Evolutionary conservation across 148 eudicot species (phyloP).

Genomic region (Persicaria tinctoria): DNA sequence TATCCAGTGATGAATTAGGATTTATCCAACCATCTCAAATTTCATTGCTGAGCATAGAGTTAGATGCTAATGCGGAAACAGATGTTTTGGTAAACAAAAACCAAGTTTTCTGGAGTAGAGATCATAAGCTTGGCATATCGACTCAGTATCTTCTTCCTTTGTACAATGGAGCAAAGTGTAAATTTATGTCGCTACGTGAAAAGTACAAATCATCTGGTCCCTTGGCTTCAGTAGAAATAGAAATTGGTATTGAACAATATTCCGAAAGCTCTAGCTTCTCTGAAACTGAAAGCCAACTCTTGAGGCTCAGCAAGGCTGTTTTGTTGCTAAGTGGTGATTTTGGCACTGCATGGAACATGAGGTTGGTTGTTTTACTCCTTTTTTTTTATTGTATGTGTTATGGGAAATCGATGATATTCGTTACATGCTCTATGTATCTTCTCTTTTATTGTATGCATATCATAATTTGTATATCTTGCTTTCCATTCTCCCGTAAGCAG

Average conservation of each 20-base stretch:
- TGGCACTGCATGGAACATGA: conserved; percentile 91
- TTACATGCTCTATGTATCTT: not conserved
- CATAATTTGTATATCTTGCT: not conserved
- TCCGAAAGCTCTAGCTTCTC: conserved; percentile 16
- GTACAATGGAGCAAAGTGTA: conserved; percentile 56
- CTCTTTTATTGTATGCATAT: not conserved
- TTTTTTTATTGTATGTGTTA: not conserved
- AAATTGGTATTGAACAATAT: conserved; percentile 10
- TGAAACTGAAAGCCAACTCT: conserved; percentile 42
- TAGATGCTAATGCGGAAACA: conserved; percentile 15
- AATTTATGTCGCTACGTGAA: conserved; percentile 43
- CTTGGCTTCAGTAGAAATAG: conserved; percentile 13
- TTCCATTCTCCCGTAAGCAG: too few relatives aligned
- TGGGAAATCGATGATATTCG: not conserved
- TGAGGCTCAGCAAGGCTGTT: conserved; percentile 79
- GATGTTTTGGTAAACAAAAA: conserved; percentile 16
- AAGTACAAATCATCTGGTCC: conserved; percentile 28
- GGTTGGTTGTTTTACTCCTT: conserved; percentile 29
- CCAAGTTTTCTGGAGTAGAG: conserved; percentile 55
- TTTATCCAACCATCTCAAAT: conserved; percentile 80
- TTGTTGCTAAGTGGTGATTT: conserved; percentile 74
- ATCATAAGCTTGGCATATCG: conserved; percentile 82
- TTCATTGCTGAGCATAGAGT: conserved; percentile 40
- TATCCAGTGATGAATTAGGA: conserved; percentile 76
- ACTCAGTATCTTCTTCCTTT: conserved; percentile 50